phyloP scores from a whole-genome alignment of 495 filamentous ascomycete species.

The Penicillium bovifimosum region DNA sequence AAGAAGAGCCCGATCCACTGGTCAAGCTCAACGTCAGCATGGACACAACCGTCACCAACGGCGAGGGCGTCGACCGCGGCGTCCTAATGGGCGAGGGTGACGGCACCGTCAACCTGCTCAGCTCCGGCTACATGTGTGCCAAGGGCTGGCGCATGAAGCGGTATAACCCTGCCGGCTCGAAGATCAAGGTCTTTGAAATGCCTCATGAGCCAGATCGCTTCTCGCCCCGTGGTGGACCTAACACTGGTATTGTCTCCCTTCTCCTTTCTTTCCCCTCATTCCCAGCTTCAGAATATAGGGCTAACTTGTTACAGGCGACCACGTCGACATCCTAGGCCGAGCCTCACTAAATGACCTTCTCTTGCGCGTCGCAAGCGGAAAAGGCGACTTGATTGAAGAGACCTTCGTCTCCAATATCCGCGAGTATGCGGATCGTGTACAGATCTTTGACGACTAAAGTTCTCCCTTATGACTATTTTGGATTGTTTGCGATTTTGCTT shows the following conservation, averaged over 20 bases:
- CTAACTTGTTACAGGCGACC: conserved; percentile 55
- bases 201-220: conserved; percentile 92
- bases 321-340: conserved; percentile 91
- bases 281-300: neutral
- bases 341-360: conserved; percentile 88
- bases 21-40: conserved; percentile 79
- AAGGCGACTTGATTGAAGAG: conserved; percentile 73
- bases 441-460: conserved; percentile 63
- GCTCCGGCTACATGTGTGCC: conserved; percentile 91
- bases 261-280: neutral
- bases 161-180: conserved; percentile 80
- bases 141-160: conserved; percentile 87
- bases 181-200: conserved; percentile 89
- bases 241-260: conserved; percentile 62
- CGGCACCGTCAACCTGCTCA: conserved; percentile 86
- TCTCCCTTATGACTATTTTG: neutral
- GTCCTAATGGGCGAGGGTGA: conserved; percentile 93
- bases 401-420: conserved; percentile 71
- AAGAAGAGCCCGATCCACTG: conserved; percentile 59
- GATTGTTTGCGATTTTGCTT: neutral
- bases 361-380: conserved; percentile 81
- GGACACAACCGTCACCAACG: conserved; percentile 70
- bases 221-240: conserved; percentile 84
- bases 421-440: conserved; percentile 74
- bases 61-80: conserved; percentile 69